Evolutionary conservation across 169 alveolate species (phyloP).

Genomic region (Eimeria acervulina): DNA sequence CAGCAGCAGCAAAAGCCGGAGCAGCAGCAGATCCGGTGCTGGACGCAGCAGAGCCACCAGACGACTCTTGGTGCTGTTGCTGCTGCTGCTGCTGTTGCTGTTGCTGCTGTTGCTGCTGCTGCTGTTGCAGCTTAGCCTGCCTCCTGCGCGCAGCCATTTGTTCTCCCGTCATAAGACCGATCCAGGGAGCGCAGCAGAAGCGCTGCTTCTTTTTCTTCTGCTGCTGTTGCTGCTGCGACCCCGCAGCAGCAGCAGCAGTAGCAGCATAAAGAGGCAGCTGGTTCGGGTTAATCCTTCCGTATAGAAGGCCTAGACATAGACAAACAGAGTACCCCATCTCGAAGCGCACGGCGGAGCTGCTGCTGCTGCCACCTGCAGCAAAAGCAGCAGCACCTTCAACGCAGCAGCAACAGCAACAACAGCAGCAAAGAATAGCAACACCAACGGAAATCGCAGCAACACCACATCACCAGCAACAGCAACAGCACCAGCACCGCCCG

Average conservation of each 20-base stretch:
- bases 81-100: constrained; percentile 37
- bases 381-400: too few species aligned
- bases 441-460: not conserved
- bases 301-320: constrained; percentile 65
- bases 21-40: not conserved
- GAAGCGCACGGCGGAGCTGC: constrained; percentile 44
- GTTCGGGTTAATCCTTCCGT: constrained; percentile 69
- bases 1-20: not conserved
- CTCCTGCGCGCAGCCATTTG: constrained; percentile 54
- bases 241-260: not conserved
- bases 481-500: not conserved
- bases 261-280: constrained; percentile 24
- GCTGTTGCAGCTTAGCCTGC: constrained; percentile 3
- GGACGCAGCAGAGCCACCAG: constrained; percentile 10
- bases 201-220: constrained; percentile 4
- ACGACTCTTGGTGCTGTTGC: not conserved
- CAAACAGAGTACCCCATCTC: constrained; percentile 79
- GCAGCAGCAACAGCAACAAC: not conserved
- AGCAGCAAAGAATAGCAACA: not conserved
- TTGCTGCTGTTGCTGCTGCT: not conserved
- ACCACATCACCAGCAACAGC: not conserved
- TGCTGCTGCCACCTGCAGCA: too few species aligned
- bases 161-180: constrained; percentile 45
- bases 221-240: constrained; percentile 17
- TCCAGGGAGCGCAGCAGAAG: constrained; percentile 69